Conservation (phyloP, 768 basidiomycete species). For the Phylloporus scabripes region DNA sequence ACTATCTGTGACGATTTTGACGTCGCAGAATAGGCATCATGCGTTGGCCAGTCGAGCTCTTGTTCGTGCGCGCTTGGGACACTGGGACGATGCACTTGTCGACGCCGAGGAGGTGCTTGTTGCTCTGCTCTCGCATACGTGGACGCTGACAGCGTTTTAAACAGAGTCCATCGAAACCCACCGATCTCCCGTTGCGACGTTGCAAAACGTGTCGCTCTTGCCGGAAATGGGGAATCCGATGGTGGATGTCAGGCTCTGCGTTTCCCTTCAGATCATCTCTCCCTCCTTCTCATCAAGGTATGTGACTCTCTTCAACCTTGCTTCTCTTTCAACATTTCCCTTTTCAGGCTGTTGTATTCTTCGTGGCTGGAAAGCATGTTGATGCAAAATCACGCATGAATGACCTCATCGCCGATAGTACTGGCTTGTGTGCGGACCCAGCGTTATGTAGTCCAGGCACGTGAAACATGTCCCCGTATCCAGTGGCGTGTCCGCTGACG, state of each 20-base stretch:
- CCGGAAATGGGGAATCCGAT: neutral
- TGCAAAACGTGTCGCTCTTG: neutral
- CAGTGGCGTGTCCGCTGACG: neutral
- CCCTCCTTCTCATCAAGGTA: neutral
- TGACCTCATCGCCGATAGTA: neutral
- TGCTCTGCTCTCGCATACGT: neutral
- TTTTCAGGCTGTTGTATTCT: neutral
- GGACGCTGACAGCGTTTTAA: neutral
- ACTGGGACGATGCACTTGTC: neutral
- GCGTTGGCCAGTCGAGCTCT: neutral
- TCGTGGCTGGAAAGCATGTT: neutral
- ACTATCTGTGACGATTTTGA: neutral
- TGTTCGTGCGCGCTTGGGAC: neutral
- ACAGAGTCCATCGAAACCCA: neutral
- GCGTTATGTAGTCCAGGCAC: neutral
- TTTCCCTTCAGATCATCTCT: neutral
- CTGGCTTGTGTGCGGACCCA: neutral
- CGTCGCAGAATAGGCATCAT: neutral
- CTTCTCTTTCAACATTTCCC: neutral
- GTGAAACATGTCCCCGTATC: neutral
- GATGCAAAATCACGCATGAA: neutral
- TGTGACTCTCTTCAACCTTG: neutral
- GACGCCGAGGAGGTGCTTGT: neutral
- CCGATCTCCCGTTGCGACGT: neutral
- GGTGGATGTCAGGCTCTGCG: neutral